Evolutionary conservation across 108 stramenopile genomes (phyloP).

Genomic region (Cyclotella baltica): DNA sequence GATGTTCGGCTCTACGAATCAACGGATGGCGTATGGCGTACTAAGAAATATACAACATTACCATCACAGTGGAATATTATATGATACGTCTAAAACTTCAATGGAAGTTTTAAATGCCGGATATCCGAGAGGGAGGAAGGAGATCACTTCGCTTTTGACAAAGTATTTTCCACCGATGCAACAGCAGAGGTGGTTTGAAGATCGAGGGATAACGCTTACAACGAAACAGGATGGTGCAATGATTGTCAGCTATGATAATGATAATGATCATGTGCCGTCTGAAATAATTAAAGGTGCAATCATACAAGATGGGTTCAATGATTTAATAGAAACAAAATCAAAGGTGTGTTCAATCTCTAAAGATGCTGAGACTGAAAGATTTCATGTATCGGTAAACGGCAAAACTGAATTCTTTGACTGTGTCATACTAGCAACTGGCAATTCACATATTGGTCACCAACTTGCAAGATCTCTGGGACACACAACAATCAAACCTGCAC

Average conservation of each 20-base stretch:
- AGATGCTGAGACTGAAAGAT: neutral
- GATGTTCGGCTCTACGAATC: neutral
- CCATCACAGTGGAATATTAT: conserved; percentile 1
- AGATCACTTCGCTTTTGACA: conserved; percentile 1
- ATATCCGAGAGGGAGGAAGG: neutral
- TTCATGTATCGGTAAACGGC: conserved; percentile 2
- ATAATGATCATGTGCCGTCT: neutral
- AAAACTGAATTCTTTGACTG: neutral
- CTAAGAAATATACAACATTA: conserved; percentile 1
- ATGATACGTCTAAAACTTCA: neutral
- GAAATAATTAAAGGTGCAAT: conserved; percentile 5
- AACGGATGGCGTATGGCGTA: neutral
- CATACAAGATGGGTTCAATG: neutral
- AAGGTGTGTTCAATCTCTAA: conserved; percentile 2
- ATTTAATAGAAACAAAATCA: neutral
- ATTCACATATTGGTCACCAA: neutral
- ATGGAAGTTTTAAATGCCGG: conserved; percentile 2
- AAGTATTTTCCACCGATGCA: conserved; percentile 7
- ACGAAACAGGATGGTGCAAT: conserved; percentile 3
- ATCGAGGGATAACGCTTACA: neutral
- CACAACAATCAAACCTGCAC: conserved; percentile 5
- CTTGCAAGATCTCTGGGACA: conserved; percentile 1
- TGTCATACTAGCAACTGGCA: conserved; percentile 9
- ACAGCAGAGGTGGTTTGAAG: conserved; percentile 4
- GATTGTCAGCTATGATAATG: neutral